Evolutionary conservation across 2,329 filamentous ascomycete species (phyloP).

Genomic region (Fusarium keratoplasticum): DNA sequence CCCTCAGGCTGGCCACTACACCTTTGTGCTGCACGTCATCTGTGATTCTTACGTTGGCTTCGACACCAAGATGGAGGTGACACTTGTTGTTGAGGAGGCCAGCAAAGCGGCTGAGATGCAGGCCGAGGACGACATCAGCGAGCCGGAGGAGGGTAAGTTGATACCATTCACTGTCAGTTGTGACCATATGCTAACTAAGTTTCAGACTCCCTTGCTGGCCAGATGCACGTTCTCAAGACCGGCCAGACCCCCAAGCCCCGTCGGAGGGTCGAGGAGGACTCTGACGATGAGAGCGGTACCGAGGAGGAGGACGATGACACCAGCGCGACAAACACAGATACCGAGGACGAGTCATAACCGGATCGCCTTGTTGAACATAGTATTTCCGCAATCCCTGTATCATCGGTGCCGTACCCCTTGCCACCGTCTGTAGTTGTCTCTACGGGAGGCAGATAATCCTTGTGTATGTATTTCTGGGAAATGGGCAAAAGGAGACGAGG

Average conservation of each 20-base stretch:
- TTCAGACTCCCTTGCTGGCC: slow-evolving; percentile 86
- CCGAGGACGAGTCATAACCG: slow-evolving; percentile 68
- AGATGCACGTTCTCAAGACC: slow-evolving; percentile 89
- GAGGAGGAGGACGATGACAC: slow-evolving; percentile 75
- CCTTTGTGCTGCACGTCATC: slow-evolving; percentile 92
- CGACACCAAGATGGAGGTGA: slow-evolving; percentile 91
- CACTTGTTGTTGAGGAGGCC: slow-evolving; percentile 88
- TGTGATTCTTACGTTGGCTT: slow-evolving; percentile 97
- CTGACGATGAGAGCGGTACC: slow-evolving; percentile 85
- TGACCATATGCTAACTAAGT: slow-evolving; percentile 37
- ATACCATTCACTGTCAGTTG: not conserved
- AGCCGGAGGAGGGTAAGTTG: slow-evolving; percentile 92
- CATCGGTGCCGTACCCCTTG: not conserved
- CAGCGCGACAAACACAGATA: slow-evolving; percentile 76
- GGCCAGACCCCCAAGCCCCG: slow-evolving; percentile 70
- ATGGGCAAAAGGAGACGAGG: slow-evolving; percentile 6
- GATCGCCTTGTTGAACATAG: not conserved
- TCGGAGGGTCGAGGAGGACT: slow-evolving; percentile 67
- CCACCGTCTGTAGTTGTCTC: slow-evolving; percentile 6
- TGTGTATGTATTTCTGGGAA: slow-evolving; percentile 30
- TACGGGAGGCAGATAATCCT: slow-evolving; percentile 5
- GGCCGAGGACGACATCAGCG: slow-evolving; percentile 94
- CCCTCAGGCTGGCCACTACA: slow-evolving; percentile 91
- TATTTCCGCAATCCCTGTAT: slow-evolving; percentile 18
- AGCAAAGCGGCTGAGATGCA: slow-evolving; percentile 84